Conservation (phyloP, 306 rosid genomes). For the Neltuma alba region DNA sequence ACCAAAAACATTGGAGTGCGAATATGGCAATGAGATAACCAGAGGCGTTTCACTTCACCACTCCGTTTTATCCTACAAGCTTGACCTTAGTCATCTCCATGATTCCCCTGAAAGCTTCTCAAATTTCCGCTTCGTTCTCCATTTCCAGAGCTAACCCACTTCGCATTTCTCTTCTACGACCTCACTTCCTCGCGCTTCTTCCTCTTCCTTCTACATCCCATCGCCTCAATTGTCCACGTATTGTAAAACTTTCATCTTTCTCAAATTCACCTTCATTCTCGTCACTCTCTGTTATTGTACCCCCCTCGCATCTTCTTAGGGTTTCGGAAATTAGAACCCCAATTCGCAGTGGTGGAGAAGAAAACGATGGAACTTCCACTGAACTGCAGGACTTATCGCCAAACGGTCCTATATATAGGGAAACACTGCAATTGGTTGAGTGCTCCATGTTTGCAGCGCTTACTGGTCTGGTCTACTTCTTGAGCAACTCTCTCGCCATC, state of each 20-base stretch:
- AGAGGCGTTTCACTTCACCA: neutral
- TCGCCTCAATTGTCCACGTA: slow-evolving; percentile 25
- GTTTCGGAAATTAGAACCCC: slow-evolving; percentile 44
- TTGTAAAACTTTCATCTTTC: slow-evolving; percentile 26
- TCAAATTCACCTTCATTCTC: slow-evolving; percentile 11
- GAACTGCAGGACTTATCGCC: slow-evolving; percentile 71
- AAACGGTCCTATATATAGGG: slow-evolving; percentile 65
- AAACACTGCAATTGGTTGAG: slow-evolving; percentile 90
- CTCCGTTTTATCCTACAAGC: neutral
- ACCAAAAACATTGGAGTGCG: too few relatives aligned
- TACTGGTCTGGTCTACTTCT: slow-evolving; percentile 89
- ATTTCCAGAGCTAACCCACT: slow-evolving; percentile 48
- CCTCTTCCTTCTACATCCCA: slow-evolving; percentile 21
- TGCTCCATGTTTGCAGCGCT: slow-evolving; percentile 99
- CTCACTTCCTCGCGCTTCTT: slow-evolving; percentile 17
- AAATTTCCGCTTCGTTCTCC: slow-evolving; percentile 31
- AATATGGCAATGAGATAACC: neutral
- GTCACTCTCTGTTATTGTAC: slow-evolving; percentile 22
- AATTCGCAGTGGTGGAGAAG: slow-evolving; percentile 42
- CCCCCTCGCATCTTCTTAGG: slow-evolving; percentile 40
- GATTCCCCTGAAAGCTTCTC: slow-evolving; percentile 60
- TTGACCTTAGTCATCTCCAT: slow-evolving; percentile 47
- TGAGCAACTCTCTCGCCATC: slow-evolving; percentile 89
- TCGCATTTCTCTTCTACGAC: slow-evolving; percentile 33
- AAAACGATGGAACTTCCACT: slow-evolving; percentile 25